phyloP scores from a whole-genome alignment of 768 basidiomycete species.

The Kwoniella heveanensis region DNA sequence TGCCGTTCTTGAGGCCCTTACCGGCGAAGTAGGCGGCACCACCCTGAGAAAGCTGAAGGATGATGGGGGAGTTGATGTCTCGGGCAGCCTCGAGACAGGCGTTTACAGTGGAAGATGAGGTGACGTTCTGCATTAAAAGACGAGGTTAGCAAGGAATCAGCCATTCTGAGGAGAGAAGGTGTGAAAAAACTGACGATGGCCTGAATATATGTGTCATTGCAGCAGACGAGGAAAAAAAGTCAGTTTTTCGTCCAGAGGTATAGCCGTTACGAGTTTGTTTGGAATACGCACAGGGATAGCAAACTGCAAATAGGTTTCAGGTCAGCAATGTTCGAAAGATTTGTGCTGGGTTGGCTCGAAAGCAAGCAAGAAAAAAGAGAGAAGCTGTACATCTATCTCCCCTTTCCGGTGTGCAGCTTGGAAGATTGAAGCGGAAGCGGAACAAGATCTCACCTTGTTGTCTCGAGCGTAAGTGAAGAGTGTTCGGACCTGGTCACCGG shows the following conservation, averaged over 20 bases:
- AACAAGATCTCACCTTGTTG: conserved; percentile 66
- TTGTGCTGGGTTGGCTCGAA: not conserved
- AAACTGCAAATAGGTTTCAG: conserved; percentile 48
- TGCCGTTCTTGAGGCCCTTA: conserved; percentile 91
- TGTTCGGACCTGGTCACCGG: conserved; percentile 91
- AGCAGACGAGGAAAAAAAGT: not conserved
- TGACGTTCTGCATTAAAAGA: conserved; percentile 62
- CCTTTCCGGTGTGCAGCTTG: too few relatives aligned
- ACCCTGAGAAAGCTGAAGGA: conserved; percentile 96
- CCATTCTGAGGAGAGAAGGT: too few relatives aligned
- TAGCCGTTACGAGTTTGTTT: not conserved
- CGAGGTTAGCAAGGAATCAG: not conserved
- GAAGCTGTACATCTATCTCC: not conserved
- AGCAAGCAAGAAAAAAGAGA: not conserved
- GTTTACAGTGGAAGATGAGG: conserved; percentile 92
- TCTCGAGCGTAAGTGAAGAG: conserved; percentile 91
- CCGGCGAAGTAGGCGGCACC: conserved; percentile 95
- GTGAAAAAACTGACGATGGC: conserved; percentile 59
- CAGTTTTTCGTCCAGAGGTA: conserved; percentile 1
- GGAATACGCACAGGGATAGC: conserved; percentile 58
- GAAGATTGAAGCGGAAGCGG: too few relatives aligned
- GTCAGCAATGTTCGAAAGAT: conserved; percentile 6
- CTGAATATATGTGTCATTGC: conserved; percentile 26
- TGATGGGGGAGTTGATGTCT: conserved; percentile 95
- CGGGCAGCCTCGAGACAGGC: conserved; percentile 94